phyloP scores from a whole-genome alignment of 345 rosid species.

The Eucalyptus polyanthemos region DNA sequence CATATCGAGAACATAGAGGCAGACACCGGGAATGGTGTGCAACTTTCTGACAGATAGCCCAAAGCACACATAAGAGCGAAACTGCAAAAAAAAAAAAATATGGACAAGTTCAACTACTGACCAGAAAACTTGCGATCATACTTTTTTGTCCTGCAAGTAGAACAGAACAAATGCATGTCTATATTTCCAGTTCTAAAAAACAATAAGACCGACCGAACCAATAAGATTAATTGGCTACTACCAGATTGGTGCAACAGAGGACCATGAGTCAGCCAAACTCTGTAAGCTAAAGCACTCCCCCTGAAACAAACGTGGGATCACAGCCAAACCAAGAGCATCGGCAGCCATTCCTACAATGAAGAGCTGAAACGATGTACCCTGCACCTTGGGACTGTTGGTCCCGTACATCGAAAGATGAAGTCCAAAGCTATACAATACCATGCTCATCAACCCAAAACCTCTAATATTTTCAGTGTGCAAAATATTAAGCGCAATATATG shows the following conservation, averaged over 20 bases:
- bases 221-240: not conserved
- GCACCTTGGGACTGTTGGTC: not conserved
- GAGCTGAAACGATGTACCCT: not conserved
- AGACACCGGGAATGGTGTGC: not conserved
- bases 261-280: not conserved
- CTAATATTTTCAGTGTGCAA: not conserved
- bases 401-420: not conserved
- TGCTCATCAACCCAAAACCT: not conserved
- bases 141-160: not conserved
- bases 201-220: not conserved
- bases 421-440: not conserved
- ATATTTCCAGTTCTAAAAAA: not conserved
- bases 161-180: not conserved
- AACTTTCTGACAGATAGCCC: not conserved
- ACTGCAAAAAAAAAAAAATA: not conserved
- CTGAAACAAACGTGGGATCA: not conserved
- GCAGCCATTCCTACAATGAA: not conserved
- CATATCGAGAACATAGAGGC: not conserved
- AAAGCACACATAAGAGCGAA: not conserved
- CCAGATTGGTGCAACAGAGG: not conserved
- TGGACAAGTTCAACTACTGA: not conserved
- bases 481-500: not conserved
- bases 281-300: not conserved
- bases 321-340: not conserved
- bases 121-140: not conserved